Evolutionary conservation across 108 stramenopile genomes (phyloP).

Genomic region (Seminavis robusta): DNA sequence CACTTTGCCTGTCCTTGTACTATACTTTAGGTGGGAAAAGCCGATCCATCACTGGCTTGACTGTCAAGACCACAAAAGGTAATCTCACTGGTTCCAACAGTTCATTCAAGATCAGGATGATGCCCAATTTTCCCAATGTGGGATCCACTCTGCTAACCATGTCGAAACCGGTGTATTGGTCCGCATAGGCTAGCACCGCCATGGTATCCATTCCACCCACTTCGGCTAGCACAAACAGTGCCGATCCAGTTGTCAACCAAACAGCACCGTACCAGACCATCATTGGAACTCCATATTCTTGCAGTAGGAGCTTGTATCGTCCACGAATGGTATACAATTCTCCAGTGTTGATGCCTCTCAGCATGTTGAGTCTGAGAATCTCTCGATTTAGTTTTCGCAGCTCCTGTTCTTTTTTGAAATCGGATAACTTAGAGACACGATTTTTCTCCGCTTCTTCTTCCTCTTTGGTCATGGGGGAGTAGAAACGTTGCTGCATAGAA

Average conservation of each 20-base stretch:
- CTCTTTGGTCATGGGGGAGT: constrained; percentile 73
- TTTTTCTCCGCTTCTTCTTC: constrained; percentile 76
- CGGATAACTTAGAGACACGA: constrained; percentile 56
- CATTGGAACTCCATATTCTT: constrained; percentile 77
- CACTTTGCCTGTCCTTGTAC: no score
- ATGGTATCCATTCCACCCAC: constrained; percentile 74
- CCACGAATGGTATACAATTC: constrained; percentile 81
- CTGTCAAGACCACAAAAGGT: constrained; percentile 80
- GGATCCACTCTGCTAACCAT: constrained; percentile 63
- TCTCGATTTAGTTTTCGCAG: constrained; percentile 71
- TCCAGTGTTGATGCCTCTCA: constrained; percentile 83
- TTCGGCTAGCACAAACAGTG: constrained; percentile 68
- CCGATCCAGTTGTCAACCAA: constrained; percentile 63
- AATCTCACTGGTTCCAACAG: constrained; percentile 76
- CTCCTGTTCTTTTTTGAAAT: constrained; percentile 71
- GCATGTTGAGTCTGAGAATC: constrained; percentile 61
- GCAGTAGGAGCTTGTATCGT: constrained; percentile 67
- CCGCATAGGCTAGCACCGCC: constrained; percentile 43
- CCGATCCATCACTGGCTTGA: constrained; percentile 75
- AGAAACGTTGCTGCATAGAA: constrained; percentile 48
- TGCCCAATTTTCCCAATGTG: constrained; percentile 66
- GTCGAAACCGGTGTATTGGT: constrained; percentile 52
- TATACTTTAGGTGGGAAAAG: constrained; percentile 48
- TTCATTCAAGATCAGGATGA: constrained; percentile 77
- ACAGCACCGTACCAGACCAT: constrained; percentile 77